phyloP scores from a whole-genome alignment of 192 early-diverging fungal genomes.

The Dissophora globulifera region DNA sequence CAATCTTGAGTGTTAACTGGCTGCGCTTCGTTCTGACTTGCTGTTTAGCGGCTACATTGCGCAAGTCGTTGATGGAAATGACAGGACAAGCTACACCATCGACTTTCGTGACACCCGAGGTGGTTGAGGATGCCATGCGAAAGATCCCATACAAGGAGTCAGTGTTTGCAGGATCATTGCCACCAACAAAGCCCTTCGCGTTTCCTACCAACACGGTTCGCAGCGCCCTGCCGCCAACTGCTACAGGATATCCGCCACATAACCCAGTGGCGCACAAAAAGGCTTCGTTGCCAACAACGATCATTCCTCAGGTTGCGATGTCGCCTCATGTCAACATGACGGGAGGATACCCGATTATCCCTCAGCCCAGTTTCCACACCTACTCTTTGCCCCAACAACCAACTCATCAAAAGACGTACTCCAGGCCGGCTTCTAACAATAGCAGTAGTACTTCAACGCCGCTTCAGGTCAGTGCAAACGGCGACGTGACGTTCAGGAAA shows the following conservation, averaged over 20 bases:
- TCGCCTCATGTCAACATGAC: constrained; percentile 52
- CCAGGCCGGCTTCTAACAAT: constrained; percentile 7
- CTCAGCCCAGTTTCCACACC: constrained; percentile 17
- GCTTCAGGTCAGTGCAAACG: constrained; percentile 26
- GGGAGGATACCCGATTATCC: constrained; percentile 38
- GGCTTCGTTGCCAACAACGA: constrained; percentile 2
- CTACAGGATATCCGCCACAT: constrained; percentile 31
- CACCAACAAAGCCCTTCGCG: constrained; percentile 60
- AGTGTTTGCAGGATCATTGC: constrained; percentile 59
- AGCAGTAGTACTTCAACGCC: constrained; percentile 7
- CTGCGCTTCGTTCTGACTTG: too few species aligned
- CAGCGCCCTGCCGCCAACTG: constrained; percentile 26
- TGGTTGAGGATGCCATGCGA: constrained; percentile 54
- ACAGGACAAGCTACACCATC: constrained; percentile 50
- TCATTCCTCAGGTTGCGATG: constrained; percentile 31
- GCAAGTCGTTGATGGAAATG: constrained; percentile 39
- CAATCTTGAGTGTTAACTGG: too few species aligned
- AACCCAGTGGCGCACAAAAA: constrained; percentile 17
- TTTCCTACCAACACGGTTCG: constrained; percentile 52
- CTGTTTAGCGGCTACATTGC: constrained; percentile 43
- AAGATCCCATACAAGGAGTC: constrained; percentile 55
- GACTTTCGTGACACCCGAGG: constrained; percentile 37
- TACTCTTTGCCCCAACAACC: constrained; percentile 35
- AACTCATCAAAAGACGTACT: constrained; percentile 36
- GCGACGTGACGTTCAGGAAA: constrained; percentile 42